Evolutionary conservation across 768 basidiomycete species (phyloP).

Genomic region (Naganishia onofrii): DNA sequence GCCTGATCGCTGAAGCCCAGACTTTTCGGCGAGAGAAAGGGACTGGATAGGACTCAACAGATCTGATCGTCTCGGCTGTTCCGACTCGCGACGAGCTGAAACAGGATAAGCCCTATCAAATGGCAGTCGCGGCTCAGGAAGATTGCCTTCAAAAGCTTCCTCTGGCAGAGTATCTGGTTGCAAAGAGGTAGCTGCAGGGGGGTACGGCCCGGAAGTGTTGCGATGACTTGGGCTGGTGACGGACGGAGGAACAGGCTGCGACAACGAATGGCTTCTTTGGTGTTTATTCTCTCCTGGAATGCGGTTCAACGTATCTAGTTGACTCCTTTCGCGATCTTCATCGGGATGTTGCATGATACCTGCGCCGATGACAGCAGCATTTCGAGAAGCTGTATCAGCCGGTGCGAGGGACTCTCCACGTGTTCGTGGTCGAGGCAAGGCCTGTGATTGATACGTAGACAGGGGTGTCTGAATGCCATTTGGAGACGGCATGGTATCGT

Average conservation of each 20-base stretch:
- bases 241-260: background rate
- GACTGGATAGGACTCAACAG: background rate
- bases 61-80: slow-evolving; percentile 1
- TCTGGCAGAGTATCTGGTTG: background rate
- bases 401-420: slow-evolving; percentile 27
- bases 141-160: background rate
- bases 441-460: slow-evolving; percentile 4
- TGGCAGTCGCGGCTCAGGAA: background rate
- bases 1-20: slow-evolving; percentile 4
- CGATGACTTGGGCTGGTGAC: background rate
- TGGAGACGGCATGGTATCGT: slow-evolving; percentile 57
- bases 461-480: slow-evolving; percentile 7
- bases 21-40: slow-evolving; percentile 1
- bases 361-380: slow-evolving; percentile 11
- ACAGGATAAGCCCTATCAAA: background rate
- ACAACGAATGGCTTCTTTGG: slow-evolving; percentile 26
- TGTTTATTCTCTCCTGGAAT: slow-evolving; percentile 33
- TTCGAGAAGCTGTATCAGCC: background rate
- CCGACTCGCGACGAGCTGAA: slow-evolving; percentile 4
- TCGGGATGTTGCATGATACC: slow-evolving; percentile 52
- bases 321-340: slow-evolving; percentile 45
- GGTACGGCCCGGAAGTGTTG: background rate
- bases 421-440: slow-evolving; percentile 28
- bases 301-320: slow-evolving; percentile 54
- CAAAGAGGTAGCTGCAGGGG: background rate